phyloP scores from a whole-genome alignment of 2,329 filamentous ascomycete genomes.

The Alternaria brassicae region DNA sequence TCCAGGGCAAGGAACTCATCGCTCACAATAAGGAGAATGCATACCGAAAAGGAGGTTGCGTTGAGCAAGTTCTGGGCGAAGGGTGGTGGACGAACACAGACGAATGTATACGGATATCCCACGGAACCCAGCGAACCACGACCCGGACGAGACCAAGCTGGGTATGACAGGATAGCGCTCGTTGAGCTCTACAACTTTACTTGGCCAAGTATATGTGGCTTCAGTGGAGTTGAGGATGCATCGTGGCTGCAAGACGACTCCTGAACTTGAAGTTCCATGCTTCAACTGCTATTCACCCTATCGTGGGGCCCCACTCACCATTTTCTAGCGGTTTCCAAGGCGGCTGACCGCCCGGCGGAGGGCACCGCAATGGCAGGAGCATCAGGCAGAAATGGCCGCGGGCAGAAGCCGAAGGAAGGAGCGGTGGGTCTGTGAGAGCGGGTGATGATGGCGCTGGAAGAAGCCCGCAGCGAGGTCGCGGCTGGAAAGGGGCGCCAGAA shows the following conservation, averaged over 20 bases:
- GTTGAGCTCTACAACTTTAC: conserved; percentile 30
- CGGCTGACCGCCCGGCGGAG: conserved; percentile 19
- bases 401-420: neutral
- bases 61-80: conserved; percentile 7
- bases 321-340: conserved; percentile 10
- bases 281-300: conserved; percentile 14
- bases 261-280: conserved; percentile 22
- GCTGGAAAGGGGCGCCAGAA: neutral
- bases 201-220: neutral
- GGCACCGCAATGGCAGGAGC: neutral
- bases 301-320: conserved; percentile 15
- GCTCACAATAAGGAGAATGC: conserved; percentile 12
- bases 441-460: neutral
- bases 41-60: neutral
- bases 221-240: conserved; percentile 24
- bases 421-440: neutral
- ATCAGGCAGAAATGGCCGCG: neutral
- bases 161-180: conserved; percentile 25
- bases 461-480: neutral
- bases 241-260: conserved; percentile 20
- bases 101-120: neutral
- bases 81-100: conserved; percentile 3
- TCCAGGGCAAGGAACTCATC: conserved; percentile 14
- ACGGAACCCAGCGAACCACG: conserved; percentile 7
- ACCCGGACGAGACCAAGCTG: conserved; percentile 2